Evolutionary conservation across 1,139 yeast species (phyloP).

Genomic region (Nakaseomyces glabratus): DNA sequence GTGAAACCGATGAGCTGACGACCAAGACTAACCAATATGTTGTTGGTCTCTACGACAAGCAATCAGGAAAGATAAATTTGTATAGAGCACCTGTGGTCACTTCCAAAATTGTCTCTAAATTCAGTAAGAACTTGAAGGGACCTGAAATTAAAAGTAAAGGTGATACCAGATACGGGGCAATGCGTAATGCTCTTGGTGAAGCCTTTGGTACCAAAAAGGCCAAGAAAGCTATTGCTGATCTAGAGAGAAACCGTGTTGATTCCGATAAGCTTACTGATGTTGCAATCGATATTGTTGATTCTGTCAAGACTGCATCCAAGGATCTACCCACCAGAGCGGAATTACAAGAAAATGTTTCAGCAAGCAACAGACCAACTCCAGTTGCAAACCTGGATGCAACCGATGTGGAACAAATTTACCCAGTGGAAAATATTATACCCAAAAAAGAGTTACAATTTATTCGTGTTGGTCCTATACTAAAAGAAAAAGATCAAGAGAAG

Average conservation of each 20-base stretch:
- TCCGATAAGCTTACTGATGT: conserved; percentile 66
- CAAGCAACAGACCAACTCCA: conserved; percentile 74
- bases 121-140: conserved; percentile 44
- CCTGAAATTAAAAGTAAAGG: conserved; percentile 50
- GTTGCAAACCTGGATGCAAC: conserved; percentile 66
- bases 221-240: conserved; percentile 74
- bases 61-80: conserved; percentile 49
- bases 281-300: conserved; percentile 74
- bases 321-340: conserved; percentile 63
- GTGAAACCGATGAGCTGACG: conserved; percentile 33
- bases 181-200: conserved; percentile 81
- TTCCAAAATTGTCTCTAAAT: conserved; percentile 45
- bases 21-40: conserved; percentile 42
- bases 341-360: conserved; percentile 41
- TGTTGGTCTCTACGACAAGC: conserved; percentile 64
- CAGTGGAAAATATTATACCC: conserved; percentile 63
- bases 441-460: conserved; percentile 53
- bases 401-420: conserved; percentile 72
- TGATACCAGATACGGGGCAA: conserved; percentile 45
- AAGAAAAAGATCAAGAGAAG: conserved; percentile 41
- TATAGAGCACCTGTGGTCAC: conserved; percentile 52
- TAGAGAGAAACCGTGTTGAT: conserved; percentile 79
- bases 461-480: conserved; percentile 49
- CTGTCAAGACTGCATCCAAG: conserved; percentile 61
- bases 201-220: conserved; percentile 97